Percentiles rank a stretch among this genome's conserved stretches.
phyloP scores from a whole-genome alignment of 2,329 filamentous ascomycete species.

The Rhinocladiella similis region DNA sequence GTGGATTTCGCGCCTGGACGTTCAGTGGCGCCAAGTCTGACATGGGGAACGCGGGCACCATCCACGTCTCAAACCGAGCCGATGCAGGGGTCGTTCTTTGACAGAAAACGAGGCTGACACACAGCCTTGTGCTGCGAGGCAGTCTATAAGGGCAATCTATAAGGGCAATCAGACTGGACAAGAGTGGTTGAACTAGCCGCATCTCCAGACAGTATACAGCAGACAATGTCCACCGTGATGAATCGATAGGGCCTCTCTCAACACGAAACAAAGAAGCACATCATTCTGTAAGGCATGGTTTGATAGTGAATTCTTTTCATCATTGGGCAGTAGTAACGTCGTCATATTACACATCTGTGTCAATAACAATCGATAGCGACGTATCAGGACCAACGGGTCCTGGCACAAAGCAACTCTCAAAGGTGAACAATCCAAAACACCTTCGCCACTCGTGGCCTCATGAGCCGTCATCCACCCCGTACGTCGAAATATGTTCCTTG shows the following conservation, averaged over 20 bases:
- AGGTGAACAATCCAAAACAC: constrained; percentile 22
- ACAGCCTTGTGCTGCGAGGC: background rate
- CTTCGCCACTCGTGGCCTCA: constrained; percentile 8
- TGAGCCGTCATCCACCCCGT: constrained; percentile 1
- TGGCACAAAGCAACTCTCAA: background rate
- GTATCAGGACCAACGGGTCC: background rate
- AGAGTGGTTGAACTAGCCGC: too few species aligned
- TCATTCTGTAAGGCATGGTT: too few species aligned
- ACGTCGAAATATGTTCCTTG: constrained; percentile 10
- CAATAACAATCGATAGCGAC: constrained; percentile 15
- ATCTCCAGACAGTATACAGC: too few species aligned
- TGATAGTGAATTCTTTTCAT: constrained; percentile 3
- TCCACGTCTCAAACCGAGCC: background rate
- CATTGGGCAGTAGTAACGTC: constrained; percentile 21
- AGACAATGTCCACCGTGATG: too few species aligned
- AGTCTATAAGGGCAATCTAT: background rate
- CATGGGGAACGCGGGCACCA: constrained; percentile 2
- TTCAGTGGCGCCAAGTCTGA: background rate
- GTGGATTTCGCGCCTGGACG: background rate
- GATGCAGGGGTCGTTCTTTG: background rate
- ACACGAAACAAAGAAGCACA: too few species aligned
- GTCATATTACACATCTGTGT: constrained; percentile 24
- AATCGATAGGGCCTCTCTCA: too few species aligned
- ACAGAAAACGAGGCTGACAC: background rate
- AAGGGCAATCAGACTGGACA: background rate